Base-by-base conservation (phyloP, 169 alveolate species). In the Eimeria falciformis region DNA sequence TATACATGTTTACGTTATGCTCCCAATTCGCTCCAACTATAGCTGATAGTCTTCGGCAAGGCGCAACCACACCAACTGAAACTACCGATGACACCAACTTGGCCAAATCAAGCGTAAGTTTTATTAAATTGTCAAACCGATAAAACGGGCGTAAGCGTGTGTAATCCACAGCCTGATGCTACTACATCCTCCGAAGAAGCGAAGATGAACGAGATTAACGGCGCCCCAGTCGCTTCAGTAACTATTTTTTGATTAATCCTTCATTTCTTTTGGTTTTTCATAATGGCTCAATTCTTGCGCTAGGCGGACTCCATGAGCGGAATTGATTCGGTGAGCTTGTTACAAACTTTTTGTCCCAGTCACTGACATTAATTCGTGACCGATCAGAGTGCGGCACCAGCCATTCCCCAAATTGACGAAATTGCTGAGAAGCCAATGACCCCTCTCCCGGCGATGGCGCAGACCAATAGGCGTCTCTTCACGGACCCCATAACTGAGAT, bases 21-120 rank as follows among this genome's bases (percentile, higher is more conserved):
- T 0, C 5, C 18, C 77, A 56, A 27, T 50, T 11, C n/a, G 56
- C 9, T 33, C 25, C 71, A 23, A 56, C 90, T 6, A 56, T 2
- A 81, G 90, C 90, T 56, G 90, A 81, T 14, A 81, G 90, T 21
- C 77, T 81, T 45, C 90, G 90, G 40, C 90, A 81, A 56, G 90
- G 75, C 53, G 77, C 90, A 81, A 17, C 75, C 17, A 55, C 90
- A 53, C 90, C 71, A 43, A 29, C 33, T 58, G 75, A 81, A n/a
- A 40, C 71, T 33, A 75, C 56, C 7, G 90, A 81, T 27, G 90
- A 65, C 9, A 56, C 56, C 45, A 23, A 58, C 55, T 81, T 56
- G n/a, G 46, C 90, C 56, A 81, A 81, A 18, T 17, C 75, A 33
- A 65, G 56, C 53, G 90, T 81, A 55, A 81, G 88, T 6, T 27